Base-by-base conservation (phyloP, 768 basidiomycete genomes). In the Xerocomus potaroensis region DNA sequence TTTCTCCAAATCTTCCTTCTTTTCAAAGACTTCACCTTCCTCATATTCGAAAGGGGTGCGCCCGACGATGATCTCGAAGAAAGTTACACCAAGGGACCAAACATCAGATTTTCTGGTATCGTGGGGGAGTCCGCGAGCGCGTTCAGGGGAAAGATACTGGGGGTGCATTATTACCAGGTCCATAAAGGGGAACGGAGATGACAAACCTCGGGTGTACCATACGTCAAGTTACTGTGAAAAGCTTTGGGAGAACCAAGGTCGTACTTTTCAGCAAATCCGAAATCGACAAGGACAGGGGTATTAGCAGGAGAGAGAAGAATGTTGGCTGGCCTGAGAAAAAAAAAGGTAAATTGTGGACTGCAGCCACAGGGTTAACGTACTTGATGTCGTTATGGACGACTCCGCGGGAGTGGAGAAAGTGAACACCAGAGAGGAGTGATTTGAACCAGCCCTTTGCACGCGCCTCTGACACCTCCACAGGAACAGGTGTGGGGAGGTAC, bases 331-430 rank as follows among this genome's bases (percentile, higher is more conserved):
- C 91, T 94, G 53, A 12, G 8, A 23, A 29, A 29, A 30, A 23
- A 24, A 3, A 8, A 19, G 5, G 47, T 4, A 50, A 14, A 3
- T 16, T 29, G 22, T 21, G 38, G 14, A 36, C 7, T 36, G 18
- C 8, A 27, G 34, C 2, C 27, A 38, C n/a, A 10, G 9, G 3
- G 3, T 34, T 24, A 6, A 69, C 83, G 24, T 59, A 91, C 87
- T 94, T 95, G 74, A 95, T 91, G 60, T 95, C 92, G 63, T 94
- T 95, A 64, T 94, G 92, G 0, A 90, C 87, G 31, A 91, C 83
- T 41, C 90, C 88, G 41, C 82, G 83, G 43, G 73, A 73, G 65
- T 95, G 92, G 4, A 95, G 76, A 59, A 90, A 92, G 52, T 86
- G 81, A 29, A 93, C 77, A 3, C 84, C 91, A 11, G 87, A 88